Conservation (phyloP, 768 basidiomycete genomes). For the Termitomyces sp. region DNA sequence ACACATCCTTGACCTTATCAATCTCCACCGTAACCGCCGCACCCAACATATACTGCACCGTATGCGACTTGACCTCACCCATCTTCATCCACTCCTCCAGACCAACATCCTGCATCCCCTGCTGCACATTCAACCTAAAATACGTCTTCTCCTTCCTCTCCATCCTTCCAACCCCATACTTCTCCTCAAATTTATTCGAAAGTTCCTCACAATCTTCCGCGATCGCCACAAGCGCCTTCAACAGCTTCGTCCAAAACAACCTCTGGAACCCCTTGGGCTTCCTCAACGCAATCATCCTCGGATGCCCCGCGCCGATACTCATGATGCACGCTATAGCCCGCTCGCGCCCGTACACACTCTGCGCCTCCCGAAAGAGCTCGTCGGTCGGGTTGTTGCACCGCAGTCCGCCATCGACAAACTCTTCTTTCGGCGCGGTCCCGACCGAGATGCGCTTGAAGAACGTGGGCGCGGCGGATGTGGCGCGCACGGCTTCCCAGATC, state of each 20-base stretch:
- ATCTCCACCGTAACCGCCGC: not conserved
- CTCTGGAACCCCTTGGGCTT: not conserved
- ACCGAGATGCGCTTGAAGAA: slow-evolving; percentile 21
- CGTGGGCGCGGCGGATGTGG: slow-evolving; percentile 22
- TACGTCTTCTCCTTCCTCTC: not conserved
- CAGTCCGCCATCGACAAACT: slow-evolving; percentile 14
- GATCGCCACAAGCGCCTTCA: not conserved
- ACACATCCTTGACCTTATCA: not conserved
- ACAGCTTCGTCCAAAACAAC: not conserved
- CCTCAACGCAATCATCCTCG: not conserved
- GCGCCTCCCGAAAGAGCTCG: not conserved
- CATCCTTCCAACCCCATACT: not conserved
- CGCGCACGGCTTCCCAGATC: slow-evolving; percentile 28
- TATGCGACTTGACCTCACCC: slow-evolving; percentile 9
- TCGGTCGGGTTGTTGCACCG: slow-evolving; percentile 12
- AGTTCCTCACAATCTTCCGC: slow-evolving; percentile 7
- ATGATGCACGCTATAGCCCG: slow-evolving; percentile 7
- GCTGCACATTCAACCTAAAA: slow-evolving; percentile 12
- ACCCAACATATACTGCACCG: not conserved
- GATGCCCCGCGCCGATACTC: slow-evolving; percentile 10
- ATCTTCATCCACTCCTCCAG: slow-evolving; percentile 7
- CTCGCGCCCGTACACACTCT: too few relatives aligned
- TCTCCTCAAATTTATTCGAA: not conserved
- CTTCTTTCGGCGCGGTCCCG: slow-evolving; percentile 1
- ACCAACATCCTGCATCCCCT: slow-evolving; percentile 8